Percentiles rank a stretch among this genome's conserved stretches.
Conservation (phyloP, 2,329 filamentous ascomycete genomes). For the Pseudogymnoascus sp. region DNA sequence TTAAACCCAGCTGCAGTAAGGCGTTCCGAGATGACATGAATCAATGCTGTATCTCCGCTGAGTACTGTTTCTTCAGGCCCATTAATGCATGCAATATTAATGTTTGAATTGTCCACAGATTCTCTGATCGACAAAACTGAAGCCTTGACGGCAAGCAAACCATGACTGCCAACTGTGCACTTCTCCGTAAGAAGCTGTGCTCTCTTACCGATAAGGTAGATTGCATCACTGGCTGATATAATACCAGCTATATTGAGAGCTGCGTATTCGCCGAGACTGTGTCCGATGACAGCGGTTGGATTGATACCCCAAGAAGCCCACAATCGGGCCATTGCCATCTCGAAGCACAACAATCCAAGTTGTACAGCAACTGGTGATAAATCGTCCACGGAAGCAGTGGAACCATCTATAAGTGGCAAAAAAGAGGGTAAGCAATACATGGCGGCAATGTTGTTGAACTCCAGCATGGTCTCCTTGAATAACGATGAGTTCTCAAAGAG, state of each 20-base stretch:
- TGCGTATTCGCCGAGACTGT: conserved; percentile 67
- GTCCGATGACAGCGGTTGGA: conserved; percentile 49
- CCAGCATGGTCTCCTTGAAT: conserved; percentile 17
- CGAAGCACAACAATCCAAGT: conserved; percentile 45
- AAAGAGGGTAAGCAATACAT: conserved; percentile 21
- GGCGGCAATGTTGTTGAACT: conserved; percentile 17
- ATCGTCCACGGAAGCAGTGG: conserved; percentile 31
- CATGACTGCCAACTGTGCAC: conserved; percentile 59
- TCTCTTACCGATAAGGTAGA: conserved; percentile 63
- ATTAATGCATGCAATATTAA: conserved; percentile 62
- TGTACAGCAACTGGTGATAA: conserved; percentile 46
- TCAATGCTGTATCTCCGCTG: conserved; percentile 47
- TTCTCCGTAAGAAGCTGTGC: conserved; percentile 57
- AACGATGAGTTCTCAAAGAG: conserved; percentile 32
- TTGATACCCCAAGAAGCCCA: conserved; percentile 50
- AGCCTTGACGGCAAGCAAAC: conserved; percentile 52
- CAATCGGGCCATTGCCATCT: conserved; percentile 48
- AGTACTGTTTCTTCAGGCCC: conserved; percentile 68
- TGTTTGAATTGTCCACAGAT: conserved; percentile 42
- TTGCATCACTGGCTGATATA: conserved; percentile 60
- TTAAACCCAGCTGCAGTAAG: conserved; percentile 49
- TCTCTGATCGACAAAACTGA: conserved; percentile 34
- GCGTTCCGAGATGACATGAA: conserved; percentile 42
- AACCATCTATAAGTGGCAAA: conserved; percentile 37
- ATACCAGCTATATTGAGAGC: conserved; percentile 65